These are phyloP conservation scores for Clonostachys rhizophaga DNA, from an alignment of 2,329 filamentous ascomycete genomes.

Conservation along the genomic window DNA sequence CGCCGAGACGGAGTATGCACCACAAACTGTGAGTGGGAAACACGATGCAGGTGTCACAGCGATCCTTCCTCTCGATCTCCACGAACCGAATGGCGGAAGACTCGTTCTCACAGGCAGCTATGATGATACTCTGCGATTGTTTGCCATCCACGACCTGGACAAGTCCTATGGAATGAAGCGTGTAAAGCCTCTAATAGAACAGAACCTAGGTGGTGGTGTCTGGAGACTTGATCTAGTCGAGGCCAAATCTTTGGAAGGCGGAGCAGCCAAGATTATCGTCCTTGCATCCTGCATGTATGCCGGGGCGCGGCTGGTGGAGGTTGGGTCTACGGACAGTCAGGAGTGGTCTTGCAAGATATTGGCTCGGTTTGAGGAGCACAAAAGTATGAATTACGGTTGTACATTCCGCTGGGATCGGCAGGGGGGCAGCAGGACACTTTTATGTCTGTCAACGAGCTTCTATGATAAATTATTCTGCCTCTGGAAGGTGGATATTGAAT, in stretches of 20 bases:
- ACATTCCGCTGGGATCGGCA: constrained; percentile 32
- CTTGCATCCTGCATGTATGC: constrained; percentile 94
- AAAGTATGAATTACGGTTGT: constrained; percentile 94
- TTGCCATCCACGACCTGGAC: constrained; percentile 40
- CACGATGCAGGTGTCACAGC: constrained; percentile 85
- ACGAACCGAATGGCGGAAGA: constrained; percentile 34
- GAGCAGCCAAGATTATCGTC: constrained; percentile 19
- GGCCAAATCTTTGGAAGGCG: constrained; percentile 5
- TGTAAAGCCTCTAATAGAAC: constrained; percentile 53
- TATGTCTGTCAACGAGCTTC: constrained; percentile 69
- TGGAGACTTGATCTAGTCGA: constrained; percentile 73
- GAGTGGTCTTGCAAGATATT: constrained; percentile 60
- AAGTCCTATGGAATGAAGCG: constrained; percentile 32
- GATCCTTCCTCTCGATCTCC: constrained; percentile 64
- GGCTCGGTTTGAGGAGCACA: constrained; percentile 74
- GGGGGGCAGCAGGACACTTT: constrained; percentile 13
- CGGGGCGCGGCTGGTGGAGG: constrained; percentile 62
- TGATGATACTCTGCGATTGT: constrained; percentile 75
- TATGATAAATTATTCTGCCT: constrained; percentile 69
- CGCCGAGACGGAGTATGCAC: constrained; percentile 1
- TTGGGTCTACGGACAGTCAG: constrained; percentile 24
- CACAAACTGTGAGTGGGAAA: constrained; percentile 29
- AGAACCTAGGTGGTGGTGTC: constrained; percentile 73
- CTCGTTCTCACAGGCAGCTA: constrained; percentile 85
- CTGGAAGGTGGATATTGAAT: constrained; percentile 42